phyloP scores from a whole-genome alignment of 495 filamentous ascomycete genomes.

The Paragyromitra xinjiangensis region DNA sequence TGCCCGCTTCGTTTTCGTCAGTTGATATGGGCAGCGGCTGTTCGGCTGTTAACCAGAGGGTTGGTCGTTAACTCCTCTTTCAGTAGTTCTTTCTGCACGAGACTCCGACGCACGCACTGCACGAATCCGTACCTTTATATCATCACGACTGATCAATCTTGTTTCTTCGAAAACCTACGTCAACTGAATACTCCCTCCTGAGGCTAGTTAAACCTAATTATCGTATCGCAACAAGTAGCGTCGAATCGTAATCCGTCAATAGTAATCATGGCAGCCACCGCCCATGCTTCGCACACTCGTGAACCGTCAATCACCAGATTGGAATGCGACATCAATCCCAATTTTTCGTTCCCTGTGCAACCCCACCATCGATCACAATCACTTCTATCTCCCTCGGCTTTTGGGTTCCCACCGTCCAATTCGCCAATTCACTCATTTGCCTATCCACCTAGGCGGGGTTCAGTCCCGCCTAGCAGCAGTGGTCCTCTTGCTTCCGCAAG shows the following conservation, averaged over 20 bases:
- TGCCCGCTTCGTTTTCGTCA: constrained; percentile 40
- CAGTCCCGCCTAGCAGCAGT: constrained; percentile 47
- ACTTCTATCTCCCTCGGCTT: constrained; percentile 41
- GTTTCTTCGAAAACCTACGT: constrained; percentile 37
- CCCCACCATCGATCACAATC: constrained; percentile 52
- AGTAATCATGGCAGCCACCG: constrained; percentile 54
- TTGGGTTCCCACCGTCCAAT: constrained; percentile 43
- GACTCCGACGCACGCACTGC: constrained; percentile 56
- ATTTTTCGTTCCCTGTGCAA: constrained; percentile 54
- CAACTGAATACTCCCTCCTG: constrained; percentile 29
- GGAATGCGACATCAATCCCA: constrained; percentile 56
- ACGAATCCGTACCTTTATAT: constrained; percentile 56
- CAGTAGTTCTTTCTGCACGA: constrained; percentile 56
- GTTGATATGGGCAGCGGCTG: constrained; percentile 34
- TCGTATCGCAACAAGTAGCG: constrained; percentile 37
- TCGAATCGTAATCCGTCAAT: constrained; percentile 45
- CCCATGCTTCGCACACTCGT: constrained; percentile 50
- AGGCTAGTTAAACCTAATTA: constrained; percentile 39
- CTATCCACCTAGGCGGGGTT: constrained; percentile 56
- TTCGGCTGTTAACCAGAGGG: constrained; percentile 38
- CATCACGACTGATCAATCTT: constrained; percentile 53
- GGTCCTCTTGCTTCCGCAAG: constrained; percentile 39
- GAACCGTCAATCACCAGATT: constrained; percentile 53
- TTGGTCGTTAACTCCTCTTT: constrained; percentile 51
- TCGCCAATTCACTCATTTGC: constrained; percentile 31